Evolutionary conservation across 257 asterid genomes (phyloP), one percentile per base, ranked within the genome.

Genomic region (Parsonsia alboflavescens): DNA sequence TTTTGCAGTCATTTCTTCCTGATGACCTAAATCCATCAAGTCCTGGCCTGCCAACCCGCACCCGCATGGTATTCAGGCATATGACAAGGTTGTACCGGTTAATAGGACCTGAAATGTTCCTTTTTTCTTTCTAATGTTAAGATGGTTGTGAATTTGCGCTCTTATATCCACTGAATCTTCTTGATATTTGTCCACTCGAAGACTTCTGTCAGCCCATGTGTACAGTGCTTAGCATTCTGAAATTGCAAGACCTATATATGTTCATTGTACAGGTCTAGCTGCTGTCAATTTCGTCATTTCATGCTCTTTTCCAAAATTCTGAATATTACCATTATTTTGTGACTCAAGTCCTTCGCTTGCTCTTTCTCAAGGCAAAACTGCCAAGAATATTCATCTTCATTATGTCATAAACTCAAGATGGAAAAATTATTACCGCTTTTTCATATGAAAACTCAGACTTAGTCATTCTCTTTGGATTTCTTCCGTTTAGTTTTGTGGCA

Each of bases 21-120:
- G 62, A 70, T 70, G 62, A 70, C 73, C 61, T 57, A 16, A 50
- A 70, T 50, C 8, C 62, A 26, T 42, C 57, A 70, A 22, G 73
- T 15, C 7, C 73, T 48, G 62, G 45, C 73, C 28, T 22, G 7
- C 57, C 57, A 16, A 49, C 54, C 61, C 48, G 19, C 12, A 46
- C 58, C 73, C 28, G 44, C 53, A 49, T 49, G 62, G 52, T 36
- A 28, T 70, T 2, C 63, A 50, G 63, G 63, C 42, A 1, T 28
- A 1, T 28, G 19, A 70, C 63, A 28, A 70, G 63, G 22, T 49
- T 11, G 1, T 28, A 26, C 62, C 62, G n/a, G 62, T 56, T 56
- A 56, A 56, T 21, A 68, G 17, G n/a, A n/a, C 21, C n/a, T 68
- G 39, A 42, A 33, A 30, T 4, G 6, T 68, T 44, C 19, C 57